phyloP scores from a whole-genome alignment of 176 grass and related monocot genomes.

The Elymus sibiricus region DNA sequence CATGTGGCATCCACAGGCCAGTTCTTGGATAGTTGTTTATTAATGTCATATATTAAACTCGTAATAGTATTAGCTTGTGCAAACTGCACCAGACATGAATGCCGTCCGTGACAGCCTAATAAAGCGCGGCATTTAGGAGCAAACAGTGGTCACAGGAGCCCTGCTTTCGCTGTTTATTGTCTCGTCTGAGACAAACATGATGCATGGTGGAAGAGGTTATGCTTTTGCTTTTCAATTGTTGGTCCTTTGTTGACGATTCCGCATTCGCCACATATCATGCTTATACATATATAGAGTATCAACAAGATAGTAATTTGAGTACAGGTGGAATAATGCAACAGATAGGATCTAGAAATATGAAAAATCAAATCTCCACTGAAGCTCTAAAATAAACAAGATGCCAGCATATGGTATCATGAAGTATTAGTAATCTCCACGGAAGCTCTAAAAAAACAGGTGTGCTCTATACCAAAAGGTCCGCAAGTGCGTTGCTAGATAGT shows the following conservation, averaged over 20 bases:
- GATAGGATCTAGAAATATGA: too few species aligned
- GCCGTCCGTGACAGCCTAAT: background rate
- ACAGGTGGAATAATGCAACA: too few species aligned
- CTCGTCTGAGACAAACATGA: background rate
- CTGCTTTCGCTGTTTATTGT: constrained; percentile 1
- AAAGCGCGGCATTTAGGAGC: background rate
- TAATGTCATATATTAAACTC: background rate
- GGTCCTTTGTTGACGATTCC: background rate
- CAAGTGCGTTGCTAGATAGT: too few species aligned
- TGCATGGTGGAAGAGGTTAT: background rate
- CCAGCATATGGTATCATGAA: too few species aligned
- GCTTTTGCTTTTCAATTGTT: background rate
- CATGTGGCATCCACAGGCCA: background rate
- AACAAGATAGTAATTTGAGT: too few species aligned
- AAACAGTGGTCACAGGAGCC: background rate
- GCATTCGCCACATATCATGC: background rate
- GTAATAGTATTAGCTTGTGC: background rate
- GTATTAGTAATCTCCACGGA: too few species aligned
- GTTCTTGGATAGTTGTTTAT: background rate
- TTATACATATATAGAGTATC: too few species aligned
- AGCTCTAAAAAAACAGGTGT: too few species aligned
- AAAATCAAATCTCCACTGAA: too few species aligned
- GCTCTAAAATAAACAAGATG: too few species aligned
- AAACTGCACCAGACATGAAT: background rate
- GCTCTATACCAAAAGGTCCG: too few species aligned